Evolutionary conservation across 495 filamentous ascomycete species (phyloP), one percentile per base, ranked within the genome.

Genomic region (Lophium mytilinum): DNA sequence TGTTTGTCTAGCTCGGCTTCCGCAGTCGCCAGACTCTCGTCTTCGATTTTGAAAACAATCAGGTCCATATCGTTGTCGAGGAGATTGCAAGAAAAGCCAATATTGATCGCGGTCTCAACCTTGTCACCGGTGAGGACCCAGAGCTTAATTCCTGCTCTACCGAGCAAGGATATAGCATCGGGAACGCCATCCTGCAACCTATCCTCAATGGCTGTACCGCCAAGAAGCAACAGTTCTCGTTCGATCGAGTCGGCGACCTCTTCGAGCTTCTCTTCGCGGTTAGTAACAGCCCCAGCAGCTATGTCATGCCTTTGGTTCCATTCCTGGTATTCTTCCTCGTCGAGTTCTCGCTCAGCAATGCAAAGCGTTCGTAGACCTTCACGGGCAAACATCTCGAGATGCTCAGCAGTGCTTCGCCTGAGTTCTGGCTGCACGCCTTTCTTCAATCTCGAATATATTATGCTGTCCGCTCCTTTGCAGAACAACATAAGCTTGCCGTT

Each of bases 51-150:
- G 67, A 97, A 80, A 24, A 94, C 82, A 62, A 99, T 87, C 45
- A 99, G 76, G 60, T 99, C 93, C 94, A 99, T 96, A 58, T 93
- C 85, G 70, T 96, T 99, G 72, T 91, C 87, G 42, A 99, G 80
- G 37, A 99, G 80, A 58, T 99, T 99, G 78, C 94, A 97, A 11
- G 94, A 97, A 72, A 97, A 99, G 18, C 94, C 94, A 70, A 99
- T 99, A 72, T 99, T 99, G 80, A 99, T 97, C 41, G 94, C 94
- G 47, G 94, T 99, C 72, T 97, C 94, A 47, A 97, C 92, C 73
- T 96, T 99, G 76, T 99, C 94, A 53, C 94, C 94, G 35, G 94
- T 99, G 45, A 99, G 75, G 55, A 99, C 94, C 94, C 94, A 99
- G n/a, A 99, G 81, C 68, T 99, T 99, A 72, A 99, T 96, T 57